Evolutionary conservation across 768 basidiomycete genomes (phyloP).

Genomic region (Rhodotorula paludigena): DNA sequence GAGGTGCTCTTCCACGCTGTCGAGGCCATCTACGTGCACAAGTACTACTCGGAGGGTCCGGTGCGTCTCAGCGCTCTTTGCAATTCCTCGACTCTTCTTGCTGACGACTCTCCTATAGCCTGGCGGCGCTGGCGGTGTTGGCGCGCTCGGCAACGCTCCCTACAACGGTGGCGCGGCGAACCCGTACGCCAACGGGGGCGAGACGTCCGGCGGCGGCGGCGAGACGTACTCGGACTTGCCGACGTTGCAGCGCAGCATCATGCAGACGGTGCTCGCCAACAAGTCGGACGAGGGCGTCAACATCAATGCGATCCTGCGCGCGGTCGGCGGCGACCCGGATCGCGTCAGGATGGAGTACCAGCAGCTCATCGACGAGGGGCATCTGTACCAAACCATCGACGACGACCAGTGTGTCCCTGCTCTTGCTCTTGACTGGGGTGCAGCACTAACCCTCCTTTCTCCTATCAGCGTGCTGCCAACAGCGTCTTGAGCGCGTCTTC

Average conservation of each 20-base stretch:
- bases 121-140: conserved; percentile 5
- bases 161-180: conserved; percentile 35
- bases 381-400: conserved; percentile 62
- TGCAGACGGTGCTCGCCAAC: conserved; percentile 61
- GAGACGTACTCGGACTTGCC: conserved; percentile 58
- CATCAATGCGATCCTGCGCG: conserved; percentile 65
- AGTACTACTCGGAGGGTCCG: conserved; percentile 63
- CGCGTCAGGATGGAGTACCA: conserved; percentile 65
- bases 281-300: conserved; percentile 66
- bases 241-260: conserved; percentile 59
- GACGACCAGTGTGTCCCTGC: conserved; percentile 29
- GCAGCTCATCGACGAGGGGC: conserved; percentile 69
- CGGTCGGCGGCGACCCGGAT: conserved; percentile 60
- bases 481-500: too few relatives aligned
- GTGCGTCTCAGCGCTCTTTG: conserved; percentile 9
- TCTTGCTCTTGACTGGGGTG: neutral
- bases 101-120: conserved; percentile 1
- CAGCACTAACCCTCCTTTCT: neutral
- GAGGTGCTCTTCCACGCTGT: conserved; percentile 78
- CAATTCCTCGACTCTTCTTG: neutral
- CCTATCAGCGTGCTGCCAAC: conserved; percentile 22
- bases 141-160: conserved; percentile 8
- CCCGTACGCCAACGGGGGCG: conserved; percentile 23
- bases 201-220: conserved; percentile 2
- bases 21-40: conserved; percentile 65